phyloP scores from a whole-genome alignment of 768 basidiomycete genomes.

The Strobilomyces echinocephalus region DNA sequence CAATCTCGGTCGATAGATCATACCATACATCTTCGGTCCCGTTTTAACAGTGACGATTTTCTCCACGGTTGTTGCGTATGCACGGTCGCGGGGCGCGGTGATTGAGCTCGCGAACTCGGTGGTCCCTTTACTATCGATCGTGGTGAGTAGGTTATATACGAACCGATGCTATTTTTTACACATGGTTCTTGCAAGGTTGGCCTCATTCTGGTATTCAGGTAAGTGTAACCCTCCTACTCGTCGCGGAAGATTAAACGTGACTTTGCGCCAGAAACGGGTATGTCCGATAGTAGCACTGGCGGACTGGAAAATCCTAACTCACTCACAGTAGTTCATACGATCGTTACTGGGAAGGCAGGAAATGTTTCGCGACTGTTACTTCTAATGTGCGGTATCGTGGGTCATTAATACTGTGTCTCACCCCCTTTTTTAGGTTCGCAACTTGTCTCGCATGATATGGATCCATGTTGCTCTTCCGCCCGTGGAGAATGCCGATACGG shows the following conservation, averaged over 20 bases:
- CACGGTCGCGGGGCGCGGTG: conserved; percentile 50
- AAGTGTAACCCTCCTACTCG: conserved; percentile 14
- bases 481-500: conserved; percentile 38
- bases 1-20: conserved; percentile 44
- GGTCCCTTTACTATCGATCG: conserved; percentile 83
- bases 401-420: background rate
- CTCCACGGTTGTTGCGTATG: conserved; percentile 56
- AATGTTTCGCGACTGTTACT: conserved; percentile 67
- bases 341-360: conserved; percentile 86
- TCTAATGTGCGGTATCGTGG: conserved; percentile 44
- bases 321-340: conserved; percentile 71
- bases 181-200: conserved; percentile 55
- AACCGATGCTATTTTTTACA: background rate
- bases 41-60: conserved; percentile 81
- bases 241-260: background rate
- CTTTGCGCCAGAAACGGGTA: conserved; percentile 57
- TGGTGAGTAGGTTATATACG: conserved; percentile 48
- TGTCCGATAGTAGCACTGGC: conserved; percentile 14
- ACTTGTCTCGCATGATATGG: conserved; percentile 76
- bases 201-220: conserved; percentile 85
- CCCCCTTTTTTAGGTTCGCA: conserved; percentile 48
- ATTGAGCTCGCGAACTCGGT: conserved; percentile 77
- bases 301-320: background rate
- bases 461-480: conserved; percentile 68
- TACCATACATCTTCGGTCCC: conserved; percentile 69